Evolutionary conservation across 768 basidiomycete species (phyloP), one percentile per base, ranked within the genome.

Genomic region (Cystobasidium onofrii): DNA sequence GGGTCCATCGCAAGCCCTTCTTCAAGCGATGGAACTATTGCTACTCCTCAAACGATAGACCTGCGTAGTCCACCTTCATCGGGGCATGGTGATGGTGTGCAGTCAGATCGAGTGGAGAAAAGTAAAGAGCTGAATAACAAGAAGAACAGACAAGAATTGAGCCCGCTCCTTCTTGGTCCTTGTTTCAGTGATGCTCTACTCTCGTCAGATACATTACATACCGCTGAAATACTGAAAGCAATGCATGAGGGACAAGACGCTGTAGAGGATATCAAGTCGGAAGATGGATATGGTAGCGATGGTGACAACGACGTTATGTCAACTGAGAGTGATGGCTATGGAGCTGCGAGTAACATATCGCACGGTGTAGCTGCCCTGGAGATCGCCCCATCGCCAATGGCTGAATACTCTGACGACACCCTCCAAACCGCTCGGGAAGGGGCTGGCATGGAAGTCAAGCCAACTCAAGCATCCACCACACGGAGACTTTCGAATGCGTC

Each of bases 241-340:
- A 3, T 50, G 46, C 46, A 50, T 15, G 15, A 50, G 46, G 10
- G n/a, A 20, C 46, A 50, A 50, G 46, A 50, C 3, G 46, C 15
- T n/a, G n/a, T 50, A n/a, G 46, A 50, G n/a, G 46, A 9, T 3
- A 20, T 50, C 6, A 50, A 50, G 46, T 50, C 57, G 57, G 57
- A 60, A 4, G 57, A 60, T 60, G 57, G 57, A 12, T 60, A 60
- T 60, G 57, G 57, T 2, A 60, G 57, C 27, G 57, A 60, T 27
- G 57, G 6, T 60, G 57, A 29, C 31, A 20, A 4, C 10, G 27
- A 1, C 31, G 57, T 27, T 13, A 4, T 12, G 13, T 29, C 29
- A 15, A 29, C 57, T 60, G 57, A 60, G 23, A 60, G 57, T 60
- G 27, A 60, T 23, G 57, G 31, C 10, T 60, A 60, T 29, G 33